These are phyloP conservation scores for Boeremia exigua DNA, from an alignment of 2,329 filamentous ascomycete genomes.

Conservation along the genomic window DNA sequence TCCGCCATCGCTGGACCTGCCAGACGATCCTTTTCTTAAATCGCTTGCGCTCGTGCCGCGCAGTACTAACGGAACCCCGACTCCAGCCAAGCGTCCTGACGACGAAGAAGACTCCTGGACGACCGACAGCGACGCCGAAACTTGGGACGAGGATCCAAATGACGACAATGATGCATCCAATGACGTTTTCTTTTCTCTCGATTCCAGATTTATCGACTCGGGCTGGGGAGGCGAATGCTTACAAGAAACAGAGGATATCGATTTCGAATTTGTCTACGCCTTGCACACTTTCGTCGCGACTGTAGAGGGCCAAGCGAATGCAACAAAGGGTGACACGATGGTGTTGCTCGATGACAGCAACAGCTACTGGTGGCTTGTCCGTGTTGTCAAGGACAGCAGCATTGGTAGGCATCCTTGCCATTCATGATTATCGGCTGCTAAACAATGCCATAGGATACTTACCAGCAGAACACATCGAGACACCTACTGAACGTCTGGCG, in stretches of 20 bases:
- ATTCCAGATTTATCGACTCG: slow-evolving; percentile 70
- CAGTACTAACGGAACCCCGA: slow-evolving; percentile 20
- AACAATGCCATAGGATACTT: slow-evolving; percentile 76
- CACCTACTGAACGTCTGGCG: slow-evolving; percentile 90
- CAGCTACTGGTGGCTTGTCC: slow-evolving; percentile 99
- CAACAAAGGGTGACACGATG: slow-evolving; percentile 98
- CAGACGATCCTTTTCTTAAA: slow-evolving; percentile 25
- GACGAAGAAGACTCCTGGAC: slow-evolving; percentile 40
- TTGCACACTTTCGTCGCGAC: slow-evolving; percentile 97
- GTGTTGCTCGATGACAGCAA: slow-evolving; percentile 97
- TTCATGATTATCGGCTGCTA: neutral
- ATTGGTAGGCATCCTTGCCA: slow-evolving; percentile 65
- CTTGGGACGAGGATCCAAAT: slow-evolving; percentile 43
- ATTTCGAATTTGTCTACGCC: slow-evolving; percentile 99
- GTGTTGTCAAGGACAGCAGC: slow-evolving; percentile 96
- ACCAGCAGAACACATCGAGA: slow-evolving; percentile 97
- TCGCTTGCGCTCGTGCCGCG: neutral
- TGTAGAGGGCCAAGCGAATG: slow-evolving; percentile 97
- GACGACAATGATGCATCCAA: slow-evolving; percentile 65
- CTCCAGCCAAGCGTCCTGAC: slow-evolving; percentile 10
- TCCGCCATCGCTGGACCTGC: slow-evolving; percentile 42
- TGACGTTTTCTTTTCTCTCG: slow-evolving; percentile 62
- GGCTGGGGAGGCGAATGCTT: slow-evolving; percentile 83
- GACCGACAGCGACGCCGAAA: slow-evolving; percentile 48
- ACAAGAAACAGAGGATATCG: slow-evolving; percentile 96